phyloP scores from a whole-genome alignment of 306 rosid species.

The peach (Prunus persica) region DNA sequence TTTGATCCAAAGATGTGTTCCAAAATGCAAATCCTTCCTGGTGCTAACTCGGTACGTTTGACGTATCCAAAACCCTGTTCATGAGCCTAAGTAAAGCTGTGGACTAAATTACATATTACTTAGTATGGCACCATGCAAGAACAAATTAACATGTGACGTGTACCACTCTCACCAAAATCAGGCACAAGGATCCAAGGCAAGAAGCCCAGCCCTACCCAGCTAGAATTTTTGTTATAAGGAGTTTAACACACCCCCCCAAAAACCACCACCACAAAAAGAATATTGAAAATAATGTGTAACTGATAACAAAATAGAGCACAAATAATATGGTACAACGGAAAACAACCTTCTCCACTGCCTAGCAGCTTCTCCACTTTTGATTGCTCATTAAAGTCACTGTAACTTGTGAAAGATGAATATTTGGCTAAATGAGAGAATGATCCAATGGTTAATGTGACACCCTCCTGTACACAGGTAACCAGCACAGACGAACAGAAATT shows the following conservation, averaged over 20 bases:
- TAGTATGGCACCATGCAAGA: neutral
- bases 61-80: neutral
- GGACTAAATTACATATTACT: neutral
- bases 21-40: neutral
- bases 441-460: slow-evolving; percentile 52
- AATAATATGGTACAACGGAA: slow-evolving; percentile 21
- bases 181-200: neutral
- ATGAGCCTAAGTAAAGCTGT: neutral
- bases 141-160: neutral
- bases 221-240: neutral
- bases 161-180: neutral
- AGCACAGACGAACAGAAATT: slow-evolving; percentile 13
- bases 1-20: neutral
- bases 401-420: slow-evolving; percentile 44
- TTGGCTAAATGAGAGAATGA: slow-evolving; percentile 65
- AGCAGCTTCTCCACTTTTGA: slow-evolving; percentile 77
- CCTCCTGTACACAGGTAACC: slow-evolving; percentile 59
- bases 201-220: neutral
- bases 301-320: neutral
- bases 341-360: slow-evolving; percentile 77
- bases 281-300: neutral
- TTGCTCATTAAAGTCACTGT: slow-evolving; percentile 37
- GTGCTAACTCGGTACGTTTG: neutral
- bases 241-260: too few species aligned
- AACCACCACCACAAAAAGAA: neutral